Percentiles rank a stretch among this genome's conserved stretches.
These are phyloP conservation scores for Eucalyptus cladocalyx DNA, from an alignment of 345 rosid species.

Conservation along the genomic window DNA sequence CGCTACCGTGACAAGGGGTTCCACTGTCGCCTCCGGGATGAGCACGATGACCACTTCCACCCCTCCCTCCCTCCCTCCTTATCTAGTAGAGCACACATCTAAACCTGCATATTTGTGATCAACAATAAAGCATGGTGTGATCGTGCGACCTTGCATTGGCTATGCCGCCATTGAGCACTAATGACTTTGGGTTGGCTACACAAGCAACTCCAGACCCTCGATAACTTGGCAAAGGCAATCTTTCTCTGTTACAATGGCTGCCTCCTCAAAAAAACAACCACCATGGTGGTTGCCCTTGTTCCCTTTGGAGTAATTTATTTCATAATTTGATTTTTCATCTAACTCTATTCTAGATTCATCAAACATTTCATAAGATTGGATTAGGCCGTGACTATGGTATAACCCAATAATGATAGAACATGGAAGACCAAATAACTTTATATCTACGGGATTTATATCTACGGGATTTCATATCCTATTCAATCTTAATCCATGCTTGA, in stretches of 20 bases:
- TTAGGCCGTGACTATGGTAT: neutral
- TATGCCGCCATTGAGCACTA: accelerated
- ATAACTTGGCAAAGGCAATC: accelerated
- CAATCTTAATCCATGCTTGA: neutral
- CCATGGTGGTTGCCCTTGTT: neutral
- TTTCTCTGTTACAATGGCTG: accelerated
- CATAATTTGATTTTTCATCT: neutral
- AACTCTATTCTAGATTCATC: neutral
- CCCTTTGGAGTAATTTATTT: neutral
- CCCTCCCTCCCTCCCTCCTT: neutral
- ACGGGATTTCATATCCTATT: neutral
- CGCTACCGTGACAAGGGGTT: neutral
- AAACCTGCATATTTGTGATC: neutral
- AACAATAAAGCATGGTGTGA: accelerated
- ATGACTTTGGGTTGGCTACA: neutral
- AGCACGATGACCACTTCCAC: neutral
- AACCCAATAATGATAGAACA: neutral
- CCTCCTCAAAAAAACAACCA: neutral
- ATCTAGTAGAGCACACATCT: accelerated
- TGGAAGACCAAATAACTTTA: neutral
- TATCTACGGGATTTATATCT: neutral
- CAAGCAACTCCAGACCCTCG: neutral
- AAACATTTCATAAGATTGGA: neutral
- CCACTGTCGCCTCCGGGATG: accelerated
- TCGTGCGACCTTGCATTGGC: neutral